Evolutionary conservation across 176 grass and related monocot genomes (phyloP), one percentile per base, ranked within the genome.

Genomic region (Phoenix roebelenii): DNA sequence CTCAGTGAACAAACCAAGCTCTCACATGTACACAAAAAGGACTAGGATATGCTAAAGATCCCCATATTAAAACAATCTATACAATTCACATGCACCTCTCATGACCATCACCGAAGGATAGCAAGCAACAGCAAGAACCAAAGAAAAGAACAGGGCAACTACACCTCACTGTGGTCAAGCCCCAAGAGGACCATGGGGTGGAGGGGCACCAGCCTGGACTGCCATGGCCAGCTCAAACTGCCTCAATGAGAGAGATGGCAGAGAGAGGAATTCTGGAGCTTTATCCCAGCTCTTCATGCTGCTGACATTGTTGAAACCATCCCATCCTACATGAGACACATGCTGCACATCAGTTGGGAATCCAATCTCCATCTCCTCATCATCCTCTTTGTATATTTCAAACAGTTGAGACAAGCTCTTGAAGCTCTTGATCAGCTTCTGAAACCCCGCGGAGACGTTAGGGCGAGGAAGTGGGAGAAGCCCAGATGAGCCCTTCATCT

Each of bases 311-410:
- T 50, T 86, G 61, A 76, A 78, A 55, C 85, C 81, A 72, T 94
- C 89, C 89, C 81, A 88, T 0, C 89, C 89, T 71, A 94, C 85
- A 78, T 94, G 89, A 1, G 80, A 77, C 29, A 94, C 89, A 63
- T 94, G 89, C 76, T 94, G 86, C 1, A 94, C 89, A 62, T 88
- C 89, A 5, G 89, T 94, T 5, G 89, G 89, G 23, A 88, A 65
- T 0, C 89, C 89, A 55, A 94, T 94, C 74, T 81, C 81, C 89
- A 94, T 94, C 70, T 81, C 74, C 14, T 85, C 84, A 1, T 86
- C 84, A 0, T 79, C 84, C 3, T 75, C 72, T 18, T 80, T 74
- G 77, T 82, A 79, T 14, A 70, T 77, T 16, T 76, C 80, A 53
- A 94, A 94, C 68, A 94, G 58, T 73, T 88, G 89, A 0, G 84